Evolutionary conservation across 352 stramenopile genomes (phyloP).

Genomic region (Globisporangium acanthophoron): DNA sequence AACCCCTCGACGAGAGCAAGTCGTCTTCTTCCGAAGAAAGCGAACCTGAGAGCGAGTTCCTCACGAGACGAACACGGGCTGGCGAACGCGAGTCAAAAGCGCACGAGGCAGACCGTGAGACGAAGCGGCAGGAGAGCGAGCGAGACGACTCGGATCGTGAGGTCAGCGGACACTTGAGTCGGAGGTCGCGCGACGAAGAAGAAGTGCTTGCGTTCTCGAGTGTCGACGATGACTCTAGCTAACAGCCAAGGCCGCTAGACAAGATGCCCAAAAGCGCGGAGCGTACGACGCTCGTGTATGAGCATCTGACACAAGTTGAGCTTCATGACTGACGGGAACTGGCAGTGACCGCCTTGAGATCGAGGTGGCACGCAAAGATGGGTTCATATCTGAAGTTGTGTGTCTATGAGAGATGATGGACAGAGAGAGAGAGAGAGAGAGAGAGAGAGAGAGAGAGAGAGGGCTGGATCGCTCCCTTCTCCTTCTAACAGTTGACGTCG

Average conservation of each 20-base stretch:
- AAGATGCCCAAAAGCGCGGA: background rate
- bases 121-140: background rate
- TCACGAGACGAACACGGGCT: background rate
- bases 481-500: conserved; percentile 17
- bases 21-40: background rate
- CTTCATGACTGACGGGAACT: background rate
- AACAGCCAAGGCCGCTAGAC: background rate
- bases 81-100: background rate
- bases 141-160: background rate
- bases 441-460: background rate
- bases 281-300: too few species aligned
- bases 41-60: background rate
- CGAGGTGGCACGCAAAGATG: background rate
- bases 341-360: background rate
- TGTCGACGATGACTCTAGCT: conserved; percentile 7
- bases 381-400: background rate
- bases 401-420: conserved; percentile 3
- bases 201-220: conserved; percentile 6
- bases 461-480: background rate
- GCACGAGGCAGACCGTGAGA: background rate
- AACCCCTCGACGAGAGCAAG: background rate
- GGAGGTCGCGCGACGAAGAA: background rate
- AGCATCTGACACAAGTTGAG: background rate
- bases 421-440: background rate
- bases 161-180: background rate